These are phyloP conservation scores for Metschnikowia lochheadii DNA, from an alignment of 805 yeast species.

Conservation along the genomic window DNA sequence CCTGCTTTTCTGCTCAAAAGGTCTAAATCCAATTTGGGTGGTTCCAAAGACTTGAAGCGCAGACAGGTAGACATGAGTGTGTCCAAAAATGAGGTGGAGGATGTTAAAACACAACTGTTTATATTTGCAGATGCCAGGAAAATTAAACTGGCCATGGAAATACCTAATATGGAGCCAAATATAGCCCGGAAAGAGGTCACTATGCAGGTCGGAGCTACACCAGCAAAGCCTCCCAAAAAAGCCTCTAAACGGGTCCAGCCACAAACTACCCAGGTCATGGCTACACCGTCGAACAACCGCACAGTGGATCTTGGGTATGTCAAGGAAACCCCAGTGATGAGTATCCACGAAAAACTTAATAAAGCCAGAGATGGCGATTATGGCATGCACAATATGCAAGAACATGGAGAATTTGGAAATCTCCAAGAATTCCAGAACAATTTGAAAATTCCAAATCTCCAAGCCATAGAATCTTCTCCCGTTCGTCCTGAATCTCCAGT, in stretches of 20 bases:
- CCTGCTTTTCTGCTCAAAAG: slow-evolving; percentile 36
- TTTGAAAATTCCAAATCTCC: neutral
- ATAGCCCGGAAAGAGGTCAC: too few relatives aligned
- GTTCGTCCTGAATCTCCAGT: slow-evolving; percentile 3
- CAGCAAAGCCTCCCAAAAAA: slow-evolving; percentile 14
- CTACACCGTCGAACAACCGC: slow-evolving; percentile 13
- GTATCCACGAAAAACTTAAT: neutral
- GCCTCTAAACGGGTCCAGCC: neutral
- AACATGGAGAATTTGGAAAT: too few relatives aligned
- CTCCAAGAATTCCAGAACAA: too few relatives aligned
- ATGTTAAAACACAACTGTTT: slow-evolving; percentile 11
- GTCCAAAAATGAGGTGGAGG: slow-evolving; percentile 5
- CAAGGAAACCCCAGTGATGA: slow-evolving; percentile 10
- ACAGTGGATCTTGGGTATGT: slow-evolving; percentile 6
- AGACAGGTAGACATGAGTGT: slow-evolving; percentile 39
- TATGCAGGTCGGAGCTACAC: slow-evolving; percentile 29
- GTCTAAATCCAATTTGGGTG: slow-evolving; percentile 35
- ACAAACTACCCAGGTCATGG: slow-evolving; percentile 11
- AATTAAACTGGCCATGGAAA: slow-evolving; percentile 18
- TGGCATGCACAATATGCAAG: too few relatives aligned
- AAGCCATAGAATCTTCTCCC: slow-evolving; percentile 10
- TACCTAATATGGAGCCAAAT: slow-evolving; percentile 18
- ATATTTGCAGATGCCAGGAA: slow-evolving; percentile 27
- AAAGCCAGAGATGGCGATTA: neutral
- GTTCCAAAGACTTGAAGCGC: slow-evolving; percentile 34